Base-by-base conservation (phyloP, 169 alveolate genomes). In the Cystoisospora suis region DNA sequence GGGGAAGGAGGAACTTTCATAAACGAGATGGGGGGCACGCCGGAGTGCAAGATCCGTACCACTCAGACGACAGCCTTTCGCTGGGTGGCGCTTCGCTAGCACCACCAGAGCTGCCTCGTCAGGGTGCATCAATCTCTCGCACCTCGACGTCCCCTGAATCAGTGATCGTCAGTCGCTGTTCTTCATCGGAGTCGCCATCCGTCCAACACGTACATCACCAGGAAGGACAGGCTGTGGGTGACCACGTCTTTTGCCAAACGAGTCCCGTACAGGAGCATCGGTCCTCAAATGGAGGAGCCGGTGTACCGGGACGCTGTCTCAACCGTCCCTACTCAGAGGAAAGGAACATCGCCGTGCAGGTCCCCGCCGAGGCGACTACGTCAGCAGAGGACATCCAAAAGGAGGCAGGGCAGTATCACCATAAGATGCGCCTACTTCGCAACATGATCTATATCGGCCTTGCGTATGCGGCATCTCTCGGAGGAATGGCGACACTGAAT, bases 391-490 rank as follows among this genome's bases (percentile, higher is more conserved):
- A 59, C 75, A 59, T 3, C 4, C 9, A 3, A 5, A 7, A 9
- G 20, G n/a, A 32, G 42, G 77, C 42, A n/a, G 56, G n/a, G 58
- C 12, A 7, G 72, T 23, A 83, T 46, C 15, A 27, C 70, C 72
- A 7, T 12, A 34, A 45, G 45, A 34, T 75, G 34, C 77, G 87
- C 15, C 79, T 58, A 3, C 49, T 87, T 0, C 77, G 87, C 15
- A 87, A 75, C 69, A 44, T 72, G 29, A 56, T 87, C 3, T 75
- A 40, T 77, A 72, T 87, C 6, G 91, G 91, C 38, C 58, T 81
- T 77, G 87, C 91, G 23, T 87, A 87, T 58, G 53, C 91, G n/a
- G 91, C 91, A 12, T 75, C 91, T 0, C 59, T 87, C 6, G 91
- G 91, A 40, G 91, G 91, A 4, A 46, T 69, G 6, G 46, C 87